Percentiles rank a stretch among this genome's conserved stretches.
phyloP scores from a whole-genome alignment of 2,329 filamentous ascomycete species.

The Diaporthe velutina region DNA sequence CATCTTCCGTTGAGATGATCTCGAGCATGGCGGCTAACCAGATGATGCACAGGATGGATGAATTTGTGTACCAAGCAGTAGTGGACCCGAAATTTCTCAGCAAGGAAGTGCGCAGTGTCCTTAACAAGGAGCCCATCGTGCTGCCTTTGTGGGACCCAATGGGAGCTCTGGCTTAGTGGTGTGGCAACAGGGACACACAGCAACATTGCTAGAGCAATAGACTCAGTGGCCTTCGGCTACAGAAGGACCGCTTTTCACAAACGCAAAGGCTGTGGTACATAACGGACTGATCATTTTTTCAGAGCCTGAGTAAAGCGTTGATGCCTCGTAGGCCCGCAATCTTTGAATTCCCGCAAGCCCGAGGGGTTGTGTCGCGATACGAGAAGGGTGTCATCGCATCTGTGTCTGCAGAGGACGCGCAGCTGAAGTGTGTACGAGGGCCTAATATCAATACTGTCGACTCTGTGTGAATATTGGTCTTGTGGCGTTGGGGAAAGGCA shows the following conservation, averaged over 20 bases:
- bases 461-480: background rate
- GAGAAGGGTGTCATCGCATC: background rate
- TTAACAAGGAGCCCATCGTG: slow-evolving; percentile 78
- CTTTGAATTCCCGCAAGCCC: background rate
- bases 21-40: background rate
- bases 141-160: slow-evolving; percentile 86
- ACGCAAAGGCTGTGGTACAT: background rate
- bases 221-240: background rate
- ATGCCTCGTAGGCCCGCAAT: background rate
- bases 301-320: background rate
- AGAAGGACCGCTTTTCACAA: background rate
- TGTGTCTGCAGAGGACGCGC: background rate
- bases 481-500: background rate
- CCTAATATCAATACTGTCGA: background rate
- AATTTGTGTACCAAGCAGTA: slow-evolving; percentile 89
- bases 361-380: background rate
- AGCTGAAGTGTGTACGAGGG: background rate
- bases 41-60: slow-evolving; percentile 64
- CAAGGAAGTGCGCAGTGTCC: slow-evolving; percentile 76
- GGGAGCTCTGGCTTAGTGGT: slow-evolving; percentile 73
- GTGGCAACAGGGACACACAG: background rate
- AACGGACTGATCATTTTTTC: background rate
- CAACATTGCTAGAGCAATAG: background rate
- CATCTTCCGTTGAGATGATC: background rate
- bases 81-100: slow-evolving; percentile 79